A percentile compares a stretch with the other conserved stretches of the same genome.
Evolutionary conservation across 2,329 filamentous ascomycete species (phyloP).

Genomic region (Cladorrhinum sp.): DNA sequence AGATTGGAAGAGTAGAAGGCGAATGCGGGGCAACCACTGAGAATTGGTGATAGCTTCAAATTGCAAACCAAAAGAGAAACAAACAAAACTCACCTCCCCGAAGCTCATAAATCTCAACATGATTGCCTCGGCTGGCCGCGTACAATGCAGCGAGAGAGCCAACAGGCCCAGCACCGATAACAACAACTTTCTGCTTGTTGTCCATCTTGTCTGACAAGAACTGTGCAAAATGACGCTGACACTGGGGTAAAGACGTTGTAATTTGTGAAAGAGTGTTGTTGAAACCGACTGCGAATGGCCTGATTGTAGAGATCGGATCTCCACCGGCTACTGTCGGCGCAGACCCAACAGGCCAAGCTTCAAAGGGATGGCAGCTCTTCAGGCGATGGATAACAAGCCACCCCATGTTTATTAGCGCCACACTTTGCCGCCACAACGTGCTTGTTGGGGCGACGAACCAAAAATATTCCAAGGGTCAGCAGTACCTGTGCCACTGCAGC

Average conservation of each 20-base stretch:
- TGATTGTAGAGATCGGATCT: background rate
- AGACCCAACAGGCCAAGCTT: background rate
- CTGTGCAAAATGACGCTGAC: background rate
- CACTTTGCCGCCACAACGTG: constrained; percentile 8
- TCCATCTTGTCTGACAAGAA: constrained; percentile 30
- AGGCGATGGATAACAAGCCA: background rate
- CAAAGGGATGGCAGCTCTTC: background rate
- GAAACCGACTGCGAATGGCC: background rate
- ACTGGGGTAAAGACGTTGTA: background rate
- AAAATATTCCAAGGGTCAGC: background rate
- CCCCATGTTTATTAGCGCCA: constrained; percentile 5
- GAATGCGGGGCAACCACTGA: background rate
- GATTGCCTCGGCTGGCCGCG: constrained; percentile 79
- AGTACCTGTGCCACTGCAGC: background rate
- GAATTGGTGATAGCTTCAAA: constrained; percentile 9
- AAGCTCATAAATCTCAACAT: constrained; percentile 93
- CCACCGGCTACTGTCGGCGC: constrained; percentile 18
- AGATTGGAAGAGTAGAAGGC: background rate
- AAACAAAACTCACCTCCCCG: constrained; percentile 65
- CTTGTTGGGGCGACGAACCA: constrained; percentile 6
- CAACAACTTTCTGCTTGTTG: constrained; percentile 64
- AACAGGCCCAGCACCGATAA: constrained; percentile 91
- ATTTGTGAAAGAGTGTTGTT: background rate
- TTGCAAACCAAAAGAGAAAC: constrained; percentile 3
- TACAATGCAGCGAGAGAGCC: constrained; percentile 90